phyloP scores from a whole-genome alignment of 148 eudicot species.

The Camellia lanceoleosa region DNA sequence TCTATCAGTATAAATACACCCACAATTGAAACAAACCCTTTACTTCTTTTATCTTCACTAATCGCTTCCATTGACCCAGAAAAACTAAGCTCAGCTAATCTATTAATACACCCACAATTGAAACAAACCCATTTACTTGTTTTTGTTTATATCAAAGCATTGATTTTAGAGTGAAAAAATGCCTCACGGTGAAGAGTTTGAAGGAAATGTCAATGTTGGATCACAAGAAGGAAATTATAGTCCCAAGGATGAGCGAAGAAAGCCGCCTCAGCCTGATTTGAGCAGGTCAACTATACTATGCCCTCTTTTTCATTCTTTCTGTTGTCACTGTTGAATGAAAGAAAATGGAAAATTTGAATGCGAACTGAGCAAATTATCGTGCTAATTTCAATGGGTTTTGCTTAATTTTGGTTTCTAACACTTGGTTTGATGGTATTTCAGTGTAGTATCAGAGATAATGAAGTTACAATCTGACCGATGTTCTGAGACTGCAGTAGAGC shows the following conservation, averaged over 20 bases:
- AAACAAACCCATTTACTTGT: not conserved
- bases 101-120: not conserved
- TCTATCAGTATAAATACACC: too few species aligned
- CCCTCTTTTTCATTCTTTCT: not conserved
- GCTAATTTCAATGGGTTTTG: not conserved
- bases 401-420: not conserved
- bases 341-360: conserved; percentile 8
- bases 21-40: too few species aligned
- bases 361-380: conserved; percentile 3
- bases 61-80: too few species aligned
- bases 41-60: too few species aligned
- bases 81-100: not conserved
- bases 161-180: not conserved
- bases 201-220: not conserved
- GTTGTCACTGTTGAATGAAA: not conserved
- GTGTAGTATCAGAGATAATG: conserved; percentile 6
- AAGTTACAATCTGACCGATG: not conserved
- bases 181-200: not conserved
- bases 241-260: not conserved
- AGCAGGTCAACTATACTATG: not conserved
- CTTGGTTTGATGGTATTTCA: not conserved
- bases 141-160: not conserved
- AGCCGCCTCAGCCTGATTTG: not conserved
- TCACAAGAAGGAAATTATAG: conserved; percentile 8
- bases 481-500: not conserved